A percentile compares a stretch with the other conserved stretches of the same genome.
These are phyloP conservation scores for Pichia insulana DNA, from an alignment of 805 yeast species.

Conservation along the genomic window DNA sequence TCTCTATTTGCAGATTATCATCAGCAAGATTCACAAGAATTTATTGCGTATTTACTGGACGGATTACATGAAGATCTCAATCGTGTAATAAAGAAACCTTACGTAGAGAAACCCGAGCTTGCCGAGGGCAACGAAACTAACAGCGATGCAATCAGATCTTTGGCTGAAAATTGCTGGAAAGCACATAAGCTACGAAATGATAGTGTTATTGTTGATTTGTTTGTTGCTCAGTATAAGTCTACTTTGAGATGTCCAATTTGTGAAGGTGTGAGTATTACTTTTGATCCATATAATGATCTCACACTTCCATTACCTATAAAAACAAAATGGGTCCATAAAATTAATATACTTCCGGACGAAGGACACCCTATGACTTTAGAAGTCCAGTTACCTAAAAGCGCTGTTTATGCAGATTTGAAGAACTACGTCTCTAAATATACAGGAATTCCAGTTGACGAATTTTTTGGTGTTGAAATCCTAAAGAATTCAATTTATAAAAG, in stretches of 20 bases:
- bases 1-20: slow-evolving; percentile 70
- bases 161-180: slow-evolving; percentile 75
- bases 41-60: slow-evolving; percentile 78
- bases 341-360: slow-evolving; percentile 53
- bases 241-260: slow-evolving; percentile 86
- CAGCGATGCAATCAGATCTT: slow-evolving; percentile 39
- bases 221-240: slow-evolving; percentile 86
- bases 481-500: slow-evolving; percentile 59
- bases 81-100: slow-evolving; percentile 73
- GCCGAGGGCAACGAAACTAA: slow-evolving; percentile 52
- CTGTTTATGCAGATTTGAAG: slow-evolving; percentile 57
- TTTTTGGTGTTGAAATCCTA: slow-evolving; percentile 56
- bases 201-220: slow-evolving; percentile 75
- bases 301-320: slow-evolving; percentile 82
- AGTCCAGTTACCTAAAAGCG: slow-evolving; percentile 60
- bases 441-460: slow-evolving; percentile 27
- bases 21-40: slow-evolving; percentile 94
- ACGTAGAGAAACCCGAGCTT: slow-evolving; percentile 79
- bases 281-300: slow-evolving; percentile 87
- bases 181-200: slow-evolving; percentile 75
- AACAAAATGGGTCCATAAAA: slow-evolving; percentile 59
- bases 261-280: slow-evolving; percentile 69
- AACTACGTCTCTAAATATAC: slow-evolving; percentile 46
- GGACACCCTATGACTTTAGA: slow-evolving; percentile 47
- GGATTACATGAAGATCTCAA: slow-evolving; percentile 90